Conservation (phyloP, 2,329 filamentous ascomycete genomes). For the Penicillium oxalicum region DNA sequence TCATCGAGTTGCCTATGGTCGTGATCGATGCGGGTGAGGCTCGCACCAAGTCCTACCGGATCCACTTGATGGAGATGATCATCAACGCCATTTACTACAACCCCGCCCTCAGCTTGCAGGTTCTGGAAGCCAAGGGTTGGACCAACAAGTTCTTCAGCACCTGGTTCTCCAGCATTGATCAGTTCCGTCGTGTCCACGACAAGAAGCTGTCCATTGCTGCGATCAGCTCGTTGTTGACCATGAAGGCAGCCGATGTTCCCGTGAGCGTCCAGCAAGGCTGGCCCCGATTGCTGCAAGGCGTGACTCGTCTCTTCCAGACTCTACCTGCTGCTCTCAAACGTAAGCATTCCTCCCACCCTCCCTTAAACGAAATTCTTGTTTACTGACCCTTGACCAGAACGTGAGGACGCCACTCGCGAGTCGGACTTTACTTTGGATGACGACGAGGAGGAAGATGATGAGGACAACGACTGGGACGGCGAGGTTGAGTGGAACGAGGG, state of each 20-base stretch:
- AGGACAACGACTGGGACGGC: conserved; percentile 76
- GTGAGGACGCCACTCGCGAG: conserved; percentile 84
- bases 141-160: conserved; percentile 98
- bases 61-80: conserved; percentile 97
- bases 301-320: conserved; percentile 86
- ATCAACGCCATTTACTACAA: conserved; percentile 99
- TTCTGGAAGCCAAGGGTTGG: conserved; percentile 87
- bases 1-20: conserved; percentile 82
- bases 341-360: conserved; percentile 36
- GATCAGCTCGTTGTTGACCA: conserved; percentile 75
- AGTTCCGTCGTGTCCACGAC: conserved; percentile 90
- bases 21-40: conserved; percentile 67
- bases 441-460: conserved; percentile 67
- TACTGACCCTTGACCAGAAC: conserved; percentile 49
- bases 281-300: conserved; percentile 82
- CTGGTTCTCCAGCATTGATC: conserved; percentile 95
- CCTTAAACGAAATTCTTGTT: conserved; percentile 9
- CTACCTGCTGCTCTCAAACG: conserved; percentile 81
- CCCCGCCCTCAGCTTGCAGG: conserved; percentile 72
- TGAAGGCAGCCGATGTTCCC: conserved; percentile 76
- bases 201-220: conserved; percentile 97
- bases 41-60: conserved; percentile 87
- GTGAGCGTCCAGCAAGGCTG: conserved; percentile 91
- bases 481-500: conserved; percentile 63
- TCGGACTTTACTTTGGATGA: conserved; percentile 75